phyloP scores from a whole-genome alignment of 441 rosid species.

The Gossypium davidsonii region DNA sequence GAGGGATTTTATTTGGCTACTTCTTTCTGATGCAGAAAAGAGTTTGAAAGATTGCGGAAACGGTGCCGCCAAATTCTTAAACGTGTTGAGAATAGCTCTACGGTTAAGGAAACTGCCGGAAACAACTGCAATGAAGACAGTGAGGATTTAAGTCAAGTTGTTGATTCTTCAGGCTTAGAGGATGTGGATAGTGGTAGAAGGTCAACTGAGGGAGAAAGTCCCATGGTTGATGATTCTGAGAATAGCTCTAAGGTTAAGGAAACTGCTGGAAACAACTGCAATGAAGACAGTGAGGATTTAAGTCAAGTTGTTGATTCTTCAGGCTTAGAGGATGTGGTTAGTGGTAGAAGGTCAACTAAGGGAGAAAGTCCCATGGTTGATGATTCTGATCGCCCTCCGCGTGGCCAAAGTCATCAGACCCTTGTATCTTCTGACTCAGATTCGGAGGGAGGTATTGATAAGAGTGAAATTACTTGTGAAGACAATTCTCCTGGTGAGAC shows the following conservation, averaged over 20 bases:
- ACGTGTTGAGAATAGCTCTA: constrained; percentile 31
- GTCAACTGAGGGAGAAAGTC: constrained; percentile 30
- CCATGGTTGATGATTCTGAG: constrained; percentile 28
- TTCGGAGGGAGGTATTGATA: constrained; percentile 40
- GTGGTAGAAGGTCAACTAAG: constrained; percentile 36
- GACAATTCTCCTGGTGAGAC: constrained; percentile 37
- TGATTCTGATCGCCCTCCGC: constrained; percentile 17
- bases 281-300: constrained; percentile 28
- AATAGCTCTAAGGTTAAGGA: constrained; percentile 20
- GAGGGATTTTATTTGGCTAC: not conserved
- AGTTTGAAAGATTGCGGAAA: constrained; percentile 56
- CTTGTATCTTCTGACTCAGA: constrained; percentile 11
- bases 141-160: constrained; percentile 34
- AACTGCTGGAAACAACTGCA: constrained; percentile 28
- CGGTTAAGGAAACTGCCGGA: constrained; percentile 30
- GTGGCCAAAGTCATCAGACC: constrained; percentile 18
- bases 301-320: constrained; percentile 42
- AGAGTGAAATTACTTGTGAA: constrained; percentile 38
- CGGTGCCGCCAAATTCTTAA: constrained; percentile 43
- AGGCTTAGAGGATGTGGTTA: constrained; percentile 43
- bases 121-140: constrained; percentile 30
- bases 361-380: constrained; percentile 26
- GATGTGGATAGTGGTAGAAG: constrained; percentile 39
- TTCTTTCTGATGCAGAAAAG: constrained; percentile 44
- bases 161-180: constrained; percentile 43